Conservation (phyloP, 768 basidiomycete genomes). For the Tulasnella sp. region DNA sequence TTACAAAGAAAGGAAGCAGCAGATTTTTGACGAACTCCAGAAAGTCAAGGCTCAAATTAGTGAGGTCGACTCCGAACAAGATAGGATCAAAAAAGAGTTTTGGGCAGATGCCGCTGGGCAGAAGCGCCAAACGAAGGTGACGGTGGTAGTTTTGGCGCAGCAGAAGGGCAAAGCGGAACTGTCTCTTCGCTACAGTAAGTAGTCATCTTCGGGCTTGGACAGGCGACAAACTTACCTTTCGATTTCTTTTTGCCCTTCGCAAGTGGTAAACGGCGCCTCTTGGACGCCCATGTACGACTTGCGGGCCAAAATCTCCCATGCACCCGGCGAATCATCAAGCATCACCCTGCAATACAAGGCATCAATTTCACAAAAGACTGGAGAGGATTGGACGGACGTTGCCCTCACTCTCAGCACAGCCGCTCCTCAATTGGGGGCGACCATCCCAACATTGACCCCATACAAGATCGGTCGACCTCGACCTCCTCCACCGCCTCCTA, state of each 20-base stretch:
- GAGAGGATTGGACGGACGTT: slow-evolving; percentile 24
- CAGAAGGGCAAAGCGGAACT: slow-evolving; percentile 20
- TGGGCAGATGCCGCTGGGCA: slow-evolving; percentile 15
- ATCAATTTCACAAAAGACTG: slow-evolving; percentile 23
- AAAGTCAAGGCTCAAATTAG: not conserved
- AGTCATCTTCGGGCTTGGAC: not conserved
- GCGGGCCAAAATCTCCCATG: slow-evolving; percentile 19
- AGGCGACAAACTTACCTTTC: not conserved
- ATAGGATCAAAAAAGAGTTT: slow-evolving; percentile 9
- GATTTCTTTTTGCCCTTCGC: not conserved
- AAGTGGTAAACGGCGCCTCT: slow-evolving; percentile 21
- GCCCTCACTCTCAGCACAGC: slow-evolving; percentile 23
- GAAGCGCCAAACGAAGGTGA: slow-evolving; percentile 19
- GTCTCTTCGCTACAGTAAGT: slow-evolving; percentile 18
- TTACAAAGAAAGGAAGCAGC: slow-evolving; percentile 1
- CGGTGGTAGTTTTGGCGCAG: slow-evolving; percentile 21
- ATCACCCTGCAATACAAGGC: slow-evolving; percentile 22
- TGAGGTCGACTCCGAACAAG: not conserved
- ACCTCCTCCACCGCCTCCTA: not conserved
- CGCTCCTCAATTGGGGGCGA: slow-evolving; percentile 17
- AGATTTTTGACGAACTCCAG: not conserved
- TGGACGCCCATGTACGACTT: slow-evolving; percentile 25
- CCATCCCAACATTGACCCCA: slow-evolving; percentile 19
- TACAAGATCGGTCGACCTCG: slow-evolving; percentile 5
- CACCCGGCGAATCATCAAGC: not conserved